phyloP scores from a whole-genome alignment of 179 eudicot species.

The Nepenthes alata region DNA sequence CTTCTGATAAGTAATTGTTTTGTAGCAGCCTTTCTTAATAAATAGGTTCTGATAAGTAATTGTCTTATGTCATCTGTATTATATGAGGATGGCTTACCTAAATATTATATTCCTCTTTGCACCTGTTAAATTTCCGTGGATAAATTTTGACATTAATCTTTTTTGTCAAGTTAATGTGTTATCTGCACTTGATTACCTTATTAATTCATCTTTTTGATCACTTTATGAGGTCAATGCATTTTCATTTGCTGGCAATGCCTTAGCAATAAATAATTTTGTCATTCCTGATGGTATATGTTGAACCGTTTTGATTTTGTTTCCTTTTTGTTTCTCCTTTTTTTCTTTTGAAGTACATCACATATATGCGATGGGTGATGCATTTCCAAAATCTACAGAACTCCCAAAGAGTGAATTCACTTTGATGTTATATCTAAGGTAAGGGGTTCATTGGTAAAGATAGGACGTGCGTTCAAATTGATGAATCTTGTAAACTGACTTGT shows the following conservation, averaged over 20 bases:
- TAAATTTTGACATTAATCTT: too few species aligned
- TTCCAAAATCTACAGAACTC: constrained; percentile 62
- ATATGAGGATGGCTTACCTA: too few species aligned
- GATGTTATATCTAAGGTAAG: constrained; percentile 72
- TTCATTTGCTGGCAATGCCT: not conserved
- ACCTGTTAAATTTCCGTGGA: too few species aligned
- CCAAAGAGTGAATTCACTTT: constrained; percentile 86
- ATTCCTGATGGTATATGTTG: not conserved
- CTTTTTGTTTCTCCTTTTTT: not conserved
- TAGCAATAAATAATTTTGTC: not conserved
- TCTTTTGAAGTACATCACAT: constrained; percentile 44
- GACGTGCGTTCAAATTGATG: not conserved
- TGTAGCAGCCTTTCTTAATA: too few species aligned
- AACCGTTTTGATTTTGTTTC: not conserved
- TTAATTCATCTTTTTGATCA: too few species aligned
- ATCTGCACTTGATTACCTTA: too few species aligned
- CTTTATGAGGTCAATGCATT: not conserved
- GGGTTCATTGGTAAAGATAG: not conserved
- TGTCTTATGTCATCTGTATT: too few species aligned
- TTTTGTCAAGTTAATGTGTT: too few species aligned
- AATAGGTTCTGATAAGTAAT: too few species aligned
- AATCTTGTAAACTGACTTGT: not conserved
- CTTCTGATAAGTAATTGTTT: too few species aligned
- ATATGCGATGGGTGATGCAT: constrained; percentile 78
- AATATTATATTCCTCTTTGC: too few species aligned